Conservation (phyloP, 176 grass and related monocot genomes). For the Eleusine coracana region DNA sequence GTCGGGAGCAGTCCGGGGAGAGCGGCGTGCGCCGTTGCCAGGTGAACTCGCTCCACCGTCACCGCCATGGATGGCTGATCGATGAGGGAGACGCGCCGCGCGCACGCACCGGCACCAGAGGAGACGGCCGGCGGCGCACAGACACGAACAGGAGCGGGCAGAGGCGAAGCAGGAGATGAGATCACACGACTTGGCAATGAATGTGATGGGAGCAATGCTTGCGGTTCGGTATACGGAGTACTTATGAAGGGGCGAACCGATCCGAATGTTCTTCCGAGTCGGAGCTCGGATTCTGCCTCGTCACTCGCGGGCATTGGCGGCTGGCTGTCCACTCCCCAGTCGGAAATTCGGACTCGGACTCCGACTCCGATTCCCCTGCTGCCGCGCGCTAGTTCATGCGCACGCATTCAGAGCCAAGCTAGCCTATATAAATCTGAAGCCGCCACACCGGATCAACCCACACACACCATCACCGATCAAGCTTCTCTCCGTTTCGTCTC, state of each 20-base stretch:
- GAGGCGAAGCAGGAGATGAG: no score
- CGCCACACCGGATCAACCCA: neutral
- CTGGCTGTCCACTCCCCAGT: no score
- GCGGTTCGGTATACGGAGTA: no score
- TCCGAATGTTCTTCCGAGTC: no score
- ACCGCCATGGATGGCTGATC: neutral
- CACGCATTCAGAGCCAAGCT: no score
- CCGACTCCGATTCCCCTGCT: neutral
- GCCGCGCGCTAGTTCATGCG: no score
- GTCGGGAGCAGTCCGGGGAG: slow-evolving; percentile 22
- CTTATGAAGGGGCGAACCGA: no score
- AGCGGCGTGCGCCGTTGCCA: neutral
- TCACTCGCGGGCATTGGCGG: no score
- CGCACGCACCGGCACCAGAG: neutral
- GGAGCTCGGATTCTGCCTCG: neutral
- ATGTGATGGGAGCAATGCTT: no score
- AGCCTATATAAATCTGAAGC: neutral
- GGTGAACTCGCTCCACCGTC: neutral
- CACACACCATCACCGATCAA: neutral
- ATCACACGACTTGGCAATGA: no score
- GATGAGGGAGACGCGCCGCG: neutral
- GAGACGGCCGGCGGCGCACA: no score
- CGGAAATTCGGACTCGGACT: neutral
- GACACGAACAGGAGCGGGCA: no score
- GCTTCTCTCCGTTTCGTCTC: neutral